phyloP scores from a whole-genome alignment of 306 rosid genomes.

The Quercus rubra region DNA sequence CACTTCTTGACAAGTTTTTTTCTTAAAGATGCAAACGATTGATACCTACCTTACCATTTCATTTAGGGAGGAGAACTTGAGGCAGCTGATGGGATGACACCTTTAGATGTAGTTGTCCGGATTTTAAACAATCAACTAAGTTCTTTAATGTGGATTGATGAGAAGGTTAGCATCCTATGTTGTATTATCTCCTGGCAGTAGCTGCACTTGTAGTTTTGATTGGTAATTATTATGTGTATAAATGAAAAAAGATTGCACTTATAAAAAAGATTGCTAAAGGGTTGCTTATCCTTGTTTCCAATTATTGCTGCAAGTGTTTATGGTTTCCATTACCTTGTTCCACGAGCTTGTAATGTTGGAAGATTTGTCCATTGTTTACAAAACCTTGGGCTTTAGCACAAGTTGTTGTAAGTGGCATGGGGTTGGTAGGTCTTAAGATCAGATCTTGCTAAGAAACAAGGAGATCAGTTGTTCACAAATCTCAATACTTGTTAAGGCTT shows the following conservation, averaged over 20 bases:
- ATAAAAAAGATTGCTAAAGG: no score
- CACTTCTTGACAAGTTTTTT: background rate
- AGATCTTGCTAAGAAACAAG: background rate
- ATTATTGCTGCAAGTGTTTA: no score
- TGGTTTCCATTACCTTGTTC: no score
- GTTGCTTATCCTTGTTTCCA: no score
- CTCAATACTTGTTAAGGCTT: background rate
- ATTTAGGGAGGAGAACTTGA: slow-evolving; percentile 89
- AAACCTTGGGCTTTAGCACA: background rate
- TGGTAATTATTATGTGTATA: background rate
- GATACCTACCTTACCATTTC: slow-evolving; percentile 18
- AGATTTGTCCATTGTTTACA: no score
- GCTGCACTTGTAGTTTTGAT: background rate
- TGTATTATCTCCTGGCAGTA: background rate
- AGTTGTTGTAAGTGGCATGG: background rate
- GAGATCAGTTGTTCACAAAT: background rate
- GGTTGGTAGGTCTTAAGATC: background rate
- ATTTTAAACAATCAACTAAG: slow-evolving; percentile 91
- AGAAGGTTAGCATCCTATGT: slow-evolving; percentile 64
- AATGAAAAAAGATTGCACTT: background rate
- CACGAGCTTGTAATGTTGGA: no score
- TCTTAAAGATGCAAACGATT: background rate
- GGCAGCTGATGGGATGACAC: slow-evolving; percentile 63
- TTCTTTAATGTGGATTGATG: slow-evolving; percentile 96
- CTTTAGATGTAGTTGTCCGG: slow-evolving; percentile 84